Conservation (phyloP, 352 stramenopile genomes). For the Phytophthora fragariae region DNA sequence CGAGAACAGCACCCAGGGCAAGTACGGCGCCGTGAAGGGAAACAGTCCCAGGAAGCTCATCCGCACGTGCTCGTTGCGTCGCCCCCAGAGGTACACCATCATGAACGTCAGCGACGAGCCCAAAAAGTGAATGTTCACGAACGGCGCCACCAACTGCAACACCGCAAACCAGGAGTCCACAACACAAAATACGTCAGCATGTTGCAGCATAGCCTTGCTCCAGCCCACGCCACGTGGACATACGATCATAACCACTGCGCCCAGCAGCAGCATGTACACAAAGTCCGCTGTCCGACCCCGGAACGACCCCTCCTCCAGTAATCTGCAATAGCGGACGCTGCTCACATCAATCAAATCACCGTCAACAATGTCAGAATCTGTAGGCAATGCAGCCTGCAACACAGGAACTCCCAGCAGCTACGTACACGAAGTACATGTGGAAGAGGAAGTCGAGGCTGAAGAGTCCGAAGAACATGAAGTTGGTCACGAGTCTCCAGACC, state of each 20-base stretch:
- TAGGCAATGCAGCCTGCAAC: neutral
- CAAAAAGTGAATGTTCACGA: slow-evolving; percentile 98
- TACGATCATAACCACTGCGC: slow-evolving; percentile 94
- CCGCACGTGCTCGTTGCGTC: slow-evolving; percentile 95
- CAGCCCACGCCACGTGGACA: slow-evolving; percentile 26
- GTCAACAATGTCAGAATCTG: slow-evolving; percentile 8
- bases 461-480: slow-evolving; percentile 99
- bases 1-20: slow-evolving; percentile 98
- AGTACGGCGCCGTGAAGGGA: slow-evolving; percentile 97
- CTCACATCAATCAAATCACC: neutral
- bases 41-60: slow-evolving; percentile 99
- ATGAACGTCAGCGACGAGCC: slow-evolving; percentile 99
- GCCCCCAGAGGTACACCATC: slow-evolving; percentile 99
- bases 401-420: slow-evolving; percentile 37
- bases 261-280: slow-evolving; percentile 98
- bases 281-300: slow-evolving; percentile 97
- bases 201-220: neutral
- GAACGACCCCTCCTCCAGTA: slow-evolving; percentile 99
- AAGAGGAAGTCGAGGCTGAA: slow-evolving; percentile 99
- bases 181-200: slow-evolving; percentile 5
- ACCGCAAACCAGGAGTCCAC: neutral
- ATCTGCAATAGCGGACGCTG: slow-evolving; percentile 94
- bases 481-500: slow-evolving; percentile 97
- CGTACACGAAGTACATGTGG: slow-evolving; percentile 99
- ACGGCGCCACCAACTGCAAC: slow-evolving; percentile 92